Evolutionary conservation across 371 early-diverging fungal species (phyloP).

Genomic region (Apophysomyces ossiformis): DNA sequence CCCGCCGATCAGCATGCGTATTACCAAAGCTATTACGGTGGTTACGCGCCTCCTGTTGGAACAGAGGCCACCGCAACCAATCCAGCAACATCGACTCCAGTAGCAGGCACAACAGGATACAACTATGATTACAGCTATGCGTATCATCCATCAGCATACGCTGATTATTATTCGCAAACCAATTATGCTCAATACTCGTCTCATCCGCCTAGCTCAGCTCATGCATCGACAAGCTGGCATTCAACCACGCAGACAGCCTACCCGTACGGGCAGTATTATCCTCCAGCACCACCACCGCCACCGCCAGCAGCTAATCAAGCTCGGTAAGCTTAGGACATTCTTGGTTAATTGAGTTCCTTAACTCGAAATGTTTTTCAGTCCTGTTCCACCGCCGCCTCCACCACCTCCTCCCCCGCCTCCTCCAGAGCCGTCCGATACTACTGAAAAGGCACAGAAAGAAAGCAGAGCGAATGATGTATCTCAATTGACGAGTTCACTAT

Average conservation of each 20-base stretch:
- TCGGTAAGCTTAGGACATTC: not conserved
- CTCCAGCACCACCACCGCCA: constrained; percentile 15
- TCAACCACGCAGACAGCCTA: constrained; percentile 14
- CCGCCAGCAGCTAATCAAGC: not conserved
- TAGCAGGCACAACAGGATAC: constrained; percentile 15
- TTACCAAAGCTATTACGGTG: constrained; percentile 36
- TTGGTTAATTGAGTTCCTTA: not conserved
- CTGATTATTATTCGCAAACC: constrained; percentile 16
- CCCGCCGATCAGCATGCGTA: constrained; percentile 31
- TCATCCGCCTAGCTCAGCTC: constrained; percentile 17
- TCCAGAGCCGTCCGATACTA: not conserved
- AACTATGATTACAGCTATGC: constrained; percentile 29
- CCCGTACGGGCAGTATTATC: constrained; percentile 18
- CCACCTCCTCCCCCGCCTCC: constrained; percentile 10
- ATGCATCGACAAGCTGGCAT: constrained; percentile 14
- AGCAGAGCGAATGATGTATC: constrained; percentile 2
- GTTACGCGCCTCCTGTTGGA: constrained; percentile 24
- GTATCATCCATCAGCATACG: constrained; percentile 11
- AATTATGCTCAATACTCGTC: constrained; percentile 19
- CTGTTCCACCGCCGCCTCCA: constrained; percentile 14
- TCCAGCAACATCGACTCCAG: constrained; percentile 11
- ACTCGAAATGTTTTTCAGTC: not conserved
- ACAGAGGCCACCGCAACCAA: constrained; percentile 8
- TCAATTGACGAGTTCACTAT: constrained; percentile 4
- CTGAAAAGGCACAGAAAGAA: constrained; percentile 5